Base-by-base conservation (phyloP, 805 yeast genomes). In the Zygotorulaspora chibaensis region DNA sequence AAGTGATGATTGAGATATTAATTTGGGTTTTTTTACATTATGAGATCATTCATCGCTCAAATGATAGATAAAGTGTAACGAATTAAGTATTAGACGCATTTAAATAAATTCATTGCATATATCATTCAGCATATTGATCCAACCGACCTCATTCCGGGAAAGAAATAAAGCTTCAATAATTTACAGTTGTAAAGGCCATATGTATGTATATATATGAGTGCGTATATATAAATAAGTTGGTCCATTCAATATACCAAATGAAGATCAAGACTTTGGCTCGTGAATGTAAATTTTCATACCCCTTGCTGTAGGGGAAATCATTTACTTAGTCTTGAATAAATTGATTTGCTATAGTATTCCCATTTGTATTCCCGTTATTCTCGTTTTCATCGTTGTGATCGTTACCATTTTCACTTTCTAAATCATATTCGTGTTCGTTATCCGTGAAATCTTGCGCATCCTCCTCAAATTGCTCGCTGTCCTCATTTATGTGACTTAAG, bases 281-380 rank as follows among this genome's bases (percentile, higher is more conserved):
- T 33, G 13, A 33, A 16, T 4, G 25, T 20, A 20, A 7, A 5
- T 20, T 4, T 4, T 20, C 7, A 20, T 20, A 20, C 7, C 25
- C 25, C 43, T 38, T 35, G 45, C 40, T 35, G 16, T 39, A n/a
- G 34, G 28, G 26, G 30, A 23, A 38, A 28, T 38, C 27, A 30
- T 23, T 13, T 20, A 12, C 30, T 44, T 43, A 48, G 42, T 43
- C 46, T 46, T 45, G 48, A 25, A 46, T 42, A 35, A 49, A 49
- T 38, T 49, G 53, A 40, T 49, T 49, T 38, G 50, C 47, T 39
- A 49, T 40, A 35, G 53, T 49, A 33, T 49, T 49, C 20, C 49
- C 53, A 18, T 43, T 30, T 35, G 44, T 46, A 11, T 30, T 37
- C 34, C 30, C 34, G 18, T 44, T 29, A 39, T 43, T 26, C 35